A percentile compares a stretch with the other conserved stretches of the same genome.
phyloP scores from a whole-genome alignment of 108 stramenopile species.

The Stephanodiscus triporus region DNA sequence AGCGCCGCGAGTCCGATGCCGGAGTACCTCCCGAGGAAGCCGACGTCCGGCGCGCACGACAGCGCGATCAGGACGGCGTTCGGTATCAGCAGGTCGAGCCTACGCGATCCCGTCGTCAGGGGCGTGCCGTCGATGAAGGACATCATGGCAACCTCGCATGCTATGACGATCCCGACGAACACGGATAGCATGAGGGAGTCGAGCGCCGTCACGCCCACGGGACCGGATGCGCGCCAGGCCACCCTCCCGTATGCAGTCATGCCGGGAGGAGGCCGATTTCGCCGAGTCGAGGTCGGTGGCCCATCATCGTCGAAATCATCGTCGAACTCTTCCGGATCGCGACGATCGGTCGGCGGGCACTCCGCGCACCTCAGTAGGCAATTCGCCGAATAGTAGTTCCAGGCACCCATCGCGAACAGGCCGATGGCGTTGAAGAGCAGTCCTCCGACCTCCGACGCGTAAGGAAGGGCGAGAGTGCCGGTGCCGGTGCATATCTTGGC shows the following conservation, averaged over 20 bases:
- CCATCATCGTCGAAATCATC: background rate
- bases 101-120: constrained; percentile 41
- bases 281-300: background rate
- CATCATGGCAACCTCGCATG: constrained; percentile 49
- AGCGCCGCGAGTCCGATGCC: constrained; percentile 61
- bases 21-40: constrained; percentile 56
- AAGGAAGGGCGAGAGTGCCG: constrained; percentile 78
- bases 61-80: constrained; percentile 53
- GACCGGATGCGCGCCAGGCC: constrained; percentile 73
- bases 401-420: constrained; percentile 54
- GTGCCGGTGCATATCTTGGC: constrained; percentile 71
- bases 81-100: constrained; percentile 50
- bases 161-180: constrained; percentile 46
- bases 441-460: constrained; percentile 77
- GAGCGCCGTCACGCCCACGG: background rate
- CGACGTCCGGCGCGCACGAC: constrained; percentile 70
- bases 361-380: constrained; percentile 55
- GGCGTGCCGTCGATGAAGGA: constrained; percentile 64
- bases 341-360: constrained; percentile 5
- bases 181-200: constrained; percentile 68
- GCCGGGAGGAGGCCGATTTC: constrained; percentile 66
- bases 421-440: constrained; percentile 60
- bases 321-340: background rate
- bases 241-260: constrained; percentile 63
- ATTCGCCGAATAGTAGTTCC: constrained; percentile 74